These are phyloP conservation scores for Stagonosporopsis cucurbitacearum DNA, from an alignment of 2,329 filamentous ascomycete genomes.

Conservation along the genomic window DNA sequence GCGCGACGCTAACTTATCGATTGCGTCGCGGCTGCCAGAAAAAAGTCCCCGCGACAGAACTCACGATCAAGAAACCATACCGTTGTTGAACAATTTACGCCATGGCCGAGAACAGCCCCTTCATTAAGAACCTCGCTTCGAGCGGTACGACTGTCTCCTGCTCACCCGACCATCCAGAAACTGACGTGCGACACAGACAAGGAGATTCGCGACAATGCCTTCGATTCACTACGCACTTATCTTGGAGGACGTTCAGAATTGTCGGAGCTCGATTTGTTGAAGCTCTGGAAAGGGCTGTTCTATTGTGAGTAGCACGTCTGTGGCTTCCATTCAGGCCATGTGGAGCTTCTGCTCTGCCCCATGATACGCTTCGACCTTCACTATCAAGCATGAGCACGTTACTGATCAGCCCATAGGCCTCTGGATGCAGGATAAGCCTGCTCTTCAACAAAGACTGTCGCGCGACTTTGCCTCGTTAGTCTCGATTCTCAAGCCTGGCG, in stretches of 20 bases:
- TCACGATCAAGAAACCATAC: constrained; percentile 1
- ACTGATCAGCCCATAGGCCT: constrained; percentile 59
- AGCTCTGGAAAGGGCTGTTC: constrained; percentile 95
- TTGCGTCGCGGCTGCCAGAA: constrained; percentile 12
- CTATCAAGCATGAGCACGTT: background rate
- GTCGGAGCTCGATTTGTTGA: constrained; percentile 73
- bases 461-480: constrained; percentile 76
- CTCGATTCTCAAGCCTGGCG: constrained; percentile 60
- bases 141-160: constrained; percentile 64
- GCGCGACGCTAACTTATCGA: constrained; percentile 18
- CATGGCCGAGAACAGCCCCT: constrained; percentile 61
- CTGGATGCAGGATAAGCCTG: constrained; percentile 90
- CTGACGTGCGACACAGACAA: constrained; percentile 65
- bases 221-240: constrained; percentile 78
- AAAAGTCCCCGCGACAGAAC: constrained; percentile 13
- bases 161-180: background rate
- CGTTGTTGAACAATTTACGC: background rate
- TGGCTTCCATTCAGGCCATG: background rate
- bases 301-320: constrained; percentile 62
- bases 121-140: constrained; percentile 82
- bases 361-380: background rate
- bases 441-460: constrained; percentile 85
- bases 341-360: background rate
- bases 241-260: constrained; percentile 70
- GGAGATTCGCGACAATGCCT: constrained; percentile 76